These are phyloP conservation scores for Spathaspora arborariae DNA, from an alignment of 805 yeast genomes.

Conservation along the genomic window DNA sequence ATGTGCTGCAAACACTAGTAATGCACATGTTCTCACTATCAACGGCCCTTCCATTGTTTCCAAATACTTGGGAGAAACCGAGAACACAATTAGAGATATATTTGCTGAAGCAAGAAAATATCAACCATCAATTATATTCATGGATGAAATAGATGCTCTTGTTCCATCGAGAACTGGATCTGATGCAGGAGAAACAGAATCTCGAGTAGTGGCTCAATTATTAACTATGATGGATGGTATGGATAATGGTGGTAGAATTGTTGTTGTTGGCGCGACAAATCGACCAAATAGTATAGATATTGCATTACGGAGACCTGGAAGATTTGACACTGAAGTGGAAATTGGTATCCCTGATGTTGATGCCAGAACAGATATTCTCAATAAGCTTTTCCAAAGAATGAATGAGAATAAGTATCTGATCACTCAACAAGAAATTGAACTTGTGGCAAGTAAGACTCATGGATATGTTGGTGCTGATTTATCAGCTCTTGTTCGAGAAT, in stretches of 20 bases:
- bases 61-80: constrained; percentile 93
- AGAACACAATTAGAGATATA: constrained; percentile 71
- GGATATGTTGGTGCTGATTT: constrained; percentile 98
- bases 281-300: constrained; percentile 67
- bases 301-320: constrained; percentile 79
- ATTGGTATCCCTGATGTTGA: constrained; percentile 88
- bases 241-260: constrained; percentile 61
- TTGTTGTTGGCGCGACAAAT: constrained; percentile 72
- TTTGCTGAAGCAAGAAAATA: constrained; percentile 81
- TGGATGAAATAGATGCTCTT: constrained; percentile 91
- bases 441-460: constrained; percentile 75
- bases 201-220: constrained; percentile 85
- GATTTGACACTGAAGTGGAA: constrained; percentile 87
- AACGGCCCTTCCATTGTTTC: constrained; percentile 92
- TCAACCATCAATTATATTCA: constrained; percentile 83
- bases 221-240: constrained; percentile 79
- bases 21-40: constrained; percentile 81
- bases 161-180: constrained; percentile 83
- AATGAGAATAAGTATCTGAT: constrained; percentile 43
- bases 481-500: constrained; percentile 80
- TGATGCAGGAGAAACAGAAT: constrained; percentile 87
- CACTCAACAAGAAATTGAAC: constrained; percentile 50
- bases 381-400: constrained; percentile 57
- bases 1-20: constrained; percentile 64
- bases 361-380: constrained; percentile 71